Evolutionary conservation across 73 alveolate genomes (phyloP), one percentile per base, ranked within the genome.

Genomic region (Paramecium sonneborni): DNA sequence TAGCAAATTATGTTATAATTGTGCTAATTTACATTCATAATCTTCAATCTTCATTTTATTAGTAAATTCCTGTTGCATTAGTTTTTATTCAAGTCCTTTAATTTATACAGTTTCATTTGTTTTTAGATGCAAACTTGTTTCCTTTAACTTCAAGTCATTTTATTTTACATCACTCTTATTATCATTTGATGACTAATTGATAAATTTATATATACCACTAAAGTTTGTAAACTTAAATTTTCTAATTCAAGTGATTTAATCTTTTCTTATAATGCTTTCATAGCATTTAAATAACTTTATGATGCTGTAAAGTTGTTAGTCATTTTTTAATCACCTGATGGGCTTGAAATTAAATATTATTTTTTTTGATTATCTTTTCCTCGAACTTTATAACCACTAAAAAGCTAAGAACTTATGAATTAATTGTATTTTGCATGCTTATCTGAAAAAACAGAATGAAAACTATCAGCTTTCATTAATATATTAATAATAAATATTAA

Each of bases 231-330:
- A 21, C 44, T 35, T 6, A 7, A 72, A 20, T 72, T 72, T 62
- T 72, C 86, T 9, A 20, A 20, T 38, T 72, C 86, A 8, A 72
- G 57, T 15, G 10, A 20, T 37, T 37, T 72, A 14, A 72, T 38
- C 44, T 72, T 72, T 12, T 72, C 86, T 38, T 72, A 37, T 21
- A 72, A 72, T 72, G 86, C 86, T 37, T 72, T 72, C 86, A 72
- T 72, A 8, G 86, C 86, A 34, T 28, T 72, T 37, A 72, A 30
- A 72, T 72, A 72, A 72, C 86, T 72, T 72, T 32, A 38, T 72
- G 86, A 72, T 32, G 86, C 24, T 11, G 84, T 30, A 62, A 62
- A 4, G 28, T 62, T 62, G n/a, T 52, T 52, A 52, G 23, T 21
- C 32, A 52, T 52, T 52, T 52, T 52, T 52, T 52, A 52, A 14